These are phyloP conservation scores for Saturnispora gosingensis DNA, from an alignment of 805 yeast genomes.

Conservation along the genomic window DNA sequence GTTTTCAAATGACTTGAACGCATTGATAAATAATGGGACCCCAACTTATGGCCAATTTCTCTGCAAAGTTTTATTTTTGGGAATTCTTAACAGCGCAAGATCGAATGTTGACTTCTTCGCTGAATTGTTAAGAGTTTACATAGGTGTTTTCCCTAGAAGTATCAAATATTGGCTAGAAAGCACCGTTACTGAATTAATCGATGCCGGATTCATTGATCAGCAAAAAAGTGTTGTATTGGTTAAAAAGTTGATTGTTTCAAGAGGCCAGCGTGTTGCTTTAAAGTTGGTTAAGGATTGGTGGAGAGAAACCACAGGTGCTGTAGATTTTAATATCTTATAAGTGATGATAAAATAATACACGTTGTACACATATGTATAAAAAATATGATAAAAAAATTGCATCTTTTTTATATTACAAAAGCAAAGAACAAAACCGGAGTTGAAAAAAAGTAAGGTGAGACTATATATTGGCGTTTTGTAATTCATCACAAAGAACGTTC, in stretches of 20 bases:
- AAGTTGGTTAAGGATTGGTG: slow-evolving; percentile 52
- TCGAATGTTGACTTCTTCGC: slow-evolving; percentile 54
- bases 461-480: slow-evolving; percentile 30
- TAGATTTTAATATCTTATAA: slow-evolving; percentile 28
- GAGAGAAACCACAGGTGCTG: slow-evolving; percentile 50
- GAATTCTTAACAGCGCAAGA: slow-evolving; percentile 42
- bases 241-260: slow-evolving; percentile 48
- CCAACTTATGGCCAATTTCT: slow-evolving; percentile 24
- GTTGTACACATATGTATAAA: neutral
- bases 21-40: slow-evolving; percentile 17
- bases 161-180: slow-evolving; percentile 32
- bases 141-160: slow-evolving; percentile 2
- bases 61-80: slow-evolving; percentile 32
- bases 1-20: neutral
- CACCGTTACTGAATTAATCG: slow-evolving; percentile 6
- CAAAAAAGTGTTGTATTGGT: slow-evolving; percentile 34
- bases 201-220: slow-evolving; percentile 20
- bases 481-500: slow-evolving; percentile 41
- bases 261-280: slow-evolving; percentile 57
- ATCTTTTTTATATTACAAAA: neutral
- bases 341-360: neutral
- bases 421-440: neutral
- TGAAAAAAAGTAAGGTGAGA: slow-evolving; percentile 1
- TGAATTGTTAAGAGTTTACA: slow-evolving; percentile 32
- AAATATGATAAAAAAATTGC: neutral